Conservation (phyloP, 2,329 filamentous ascomycete species). For the Penicillium sp. region DNA sequence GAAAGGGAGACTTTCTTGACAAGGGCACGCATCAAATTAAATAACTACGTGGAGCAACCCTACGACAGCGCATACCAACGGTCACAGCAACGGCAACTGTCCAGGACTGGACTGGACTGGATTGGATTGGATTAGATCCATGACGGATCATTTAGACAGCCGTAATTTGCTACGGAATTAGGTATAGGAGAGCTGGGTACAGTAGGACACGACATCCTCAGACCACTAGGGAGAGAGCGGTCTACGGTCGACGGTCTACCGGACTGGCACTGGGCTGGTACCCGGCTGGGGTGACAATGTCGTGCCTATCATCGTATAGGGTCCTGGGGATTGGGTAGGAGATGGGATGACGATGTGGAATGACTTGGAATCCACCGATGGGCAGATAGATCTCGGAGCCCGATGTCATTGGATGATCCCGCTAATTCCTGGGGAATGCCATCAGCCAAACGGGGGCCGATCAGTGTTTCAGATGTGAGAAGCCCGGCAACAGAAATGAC, state of each 20-base stretch:
- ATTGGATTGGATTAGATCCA: background rate
- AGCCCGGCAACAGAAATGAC: conserved; percentile 15
- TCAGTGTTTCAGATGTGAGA: conserved; percentile 29
- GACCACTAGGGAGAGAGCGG: background rate
- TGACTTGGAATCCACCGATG: conserved; percentile 18
- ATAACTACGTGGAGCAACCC: conserved; percentile 4
- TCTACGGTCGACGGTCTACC: background rate
- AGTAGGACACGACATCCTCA: conserved; percentile 6
- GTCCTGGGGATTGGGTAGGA: conserved; percentile 14
- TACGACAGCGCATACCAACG: conserved; percentile 19
- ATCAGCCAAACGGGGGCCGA: conserved; percentile 27
- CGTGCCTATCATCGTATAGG: conserved; percentile 22
- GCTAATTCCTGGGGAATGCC: conserved; percentile 28
- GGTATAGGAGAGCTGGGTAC: conserved; percentile 10
- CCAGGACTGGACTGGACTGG: conserved; percentile 2
- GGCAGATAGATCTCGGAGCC: conserved; percentile 20
- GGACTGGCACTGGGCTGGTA: no score
- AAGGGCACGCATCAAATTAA: conserved; percentile 9
- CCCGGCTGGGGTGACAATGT: no score
- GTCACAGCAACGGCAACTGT: no score
- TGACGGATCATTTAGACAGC: background rate
- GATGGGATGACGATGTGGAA: conserved; percentile 31
- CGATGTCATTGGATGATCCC: conserved; percentile 27
- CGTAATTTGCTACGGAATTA: conserved; percentile 12
- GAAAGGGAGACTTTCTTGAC: background rate